Evolutionary conservation across 176 grass and related monocot species (phyloP), one percentile per base, ranked within the genome.

Genomic region (Cymbopogon citratus): DNA sequence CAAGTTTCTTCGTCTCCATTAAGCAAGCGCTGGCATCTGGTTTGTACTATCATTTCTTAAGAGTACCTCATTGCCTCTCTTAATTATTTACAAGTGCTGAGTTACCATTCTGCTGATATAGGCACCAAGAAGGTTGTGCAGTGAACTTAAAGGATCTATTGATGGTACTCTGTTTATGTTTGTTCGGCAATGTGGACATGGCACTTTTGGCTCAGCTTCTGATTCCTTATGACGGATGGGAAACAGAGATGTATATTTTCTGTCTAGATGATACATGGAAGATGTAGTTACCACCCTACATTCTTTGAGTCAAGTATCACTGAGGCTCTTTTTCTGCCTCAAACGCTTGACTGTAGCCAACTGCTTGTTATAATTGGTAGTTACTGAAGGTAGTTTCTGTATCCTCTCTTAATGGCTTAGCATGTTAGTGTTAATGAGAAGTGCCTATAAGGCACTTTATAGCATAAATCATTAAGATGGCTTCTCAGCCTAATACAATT

Each of bases 21-120:
- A 84, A 95, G 89, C 82, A 89, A 95, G 74, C 83, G 49, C 24
- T 99, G 96, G 96, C 96, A 95, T 86, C 88, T 99, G 92, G 96
- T 99, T 70, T 80, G 91, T 93, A 80, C 52, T 80, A 69, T 65
- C 11, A 52, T 48, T 88, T 45, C 69, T 77, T 73, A 33, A 23
- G 44, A 21, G 81, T 46, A 35, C 64, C 24, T 39, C 24, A 29
- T 83, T 80, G 29, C 51, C 66, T 87, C 31, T 86, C 34, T 73
- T 38, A 36, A 84, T 66, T 71, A 3, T 85, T 35, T 81, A 69
- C 27, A 80, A 18, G 40, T 82, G 27, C 34, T 77, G 85, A 75
- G 39, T 69, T 73, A 69, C 75, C 46, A 73, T 51, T 59, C 48
- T 91, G 39, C 63, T 89, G 39, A 76, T 91, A 67, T 69, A 99